These are phyloP conservation scores for Hyaloscypha variabilis DNA, from an alignment of 495 filamentous ascomycete genomes.

Conservation along the genomic window DNA sequence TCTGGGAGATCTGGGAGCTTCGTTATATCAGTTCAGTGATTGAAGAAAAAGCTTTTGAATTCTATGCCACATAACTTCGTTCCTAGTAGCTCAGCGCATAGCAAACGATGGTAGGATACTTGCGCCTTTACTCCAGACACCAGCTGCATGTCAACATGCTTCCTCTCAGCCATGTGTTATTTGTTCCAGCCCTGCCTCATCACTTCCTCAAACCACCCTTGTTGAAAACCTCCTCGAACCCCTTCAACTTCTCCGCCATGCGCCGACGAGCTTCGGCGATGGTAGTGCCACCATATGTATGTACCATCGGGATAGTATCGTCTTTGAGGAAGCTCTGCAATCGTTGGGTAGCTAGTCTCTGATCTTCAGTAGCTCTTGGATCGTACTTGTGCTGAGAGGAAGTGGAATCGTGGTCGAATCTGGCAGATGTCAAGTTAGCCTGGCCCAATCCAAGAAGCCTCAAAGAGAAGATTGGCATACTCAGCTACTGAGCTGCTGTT, in stretches of 20 bases:
- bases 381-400: neutral
- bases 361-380: neutral
- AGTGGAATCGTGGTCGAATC: neutral
- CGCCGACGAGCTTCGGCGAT: neutral
- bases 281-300: neutral
- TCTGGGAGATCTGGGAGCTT: too few relatives aligned
- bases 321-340: neutral
- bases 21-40: too few relatives aligned
- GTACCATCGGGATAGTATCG: neutral
- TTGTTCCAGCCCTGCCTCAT: neutral
- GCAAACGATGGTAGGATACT: too few relatives aligned
- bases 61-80: too few relatives aligned
- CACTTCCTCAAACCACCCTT: neutral
- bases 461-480: too few relatives aligned
- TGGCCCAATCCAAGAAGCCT: too few relatives aligned
- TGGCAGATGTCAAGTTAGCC: neutral
- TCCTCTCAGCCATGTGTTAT: too few relatives aligned
- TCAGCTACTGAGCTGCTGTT: too few relatives aligned
- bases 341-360: neutral
- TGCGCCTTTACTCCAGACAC: too few relatives aligned
- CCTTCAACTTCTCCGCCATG: neutral
- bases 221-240: neutral
- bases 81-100: too few relatives aligned
- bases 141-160: too few relatives aligned
- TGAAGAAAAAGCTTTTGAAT: too few relatives aligned